Base-by-base conservation (phyloP, 169 alveolate genomes). In the Plasmodium relictum region DNA sequence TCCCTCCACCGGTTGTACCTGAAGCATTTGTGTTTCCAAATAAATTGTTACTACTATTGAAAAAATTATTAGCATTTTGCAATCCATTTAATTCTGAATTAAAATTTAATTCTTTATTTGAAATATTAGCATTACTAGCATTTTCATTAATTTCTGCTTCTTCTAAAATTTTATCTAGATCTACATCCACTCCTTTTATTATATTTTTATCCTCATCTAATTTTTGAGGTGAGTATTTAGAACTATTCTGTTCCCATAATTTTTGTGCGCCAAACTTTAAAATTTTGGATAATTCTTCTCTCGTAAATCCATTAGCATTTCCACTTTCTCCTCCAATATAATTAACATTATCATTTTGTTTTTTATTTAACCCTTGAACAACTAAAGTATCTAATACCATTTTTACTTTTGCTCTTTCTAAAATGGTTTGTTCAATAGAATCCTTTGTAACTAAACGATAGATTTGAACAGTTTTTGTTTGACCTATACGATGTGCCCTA, bases 401-500 rank as follows among this genome's bases (percentile, higher is more conserved):
- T 89, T 98, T 99, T 88, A 98, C 96, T n/a, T 98, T 97, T 54
- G 99, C 99, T 70, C 99, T 97, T 93, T 99, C 99, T 45, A 99
- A 93, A 68, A 99, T 99, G 61, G 98, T 98, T 86, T 98, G 99
- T 89, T 99, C 99, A 61, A 98, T 96, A 1, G 99, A 97, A 92
- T 97, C 98, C 93, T 97, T 97, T 44, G 99, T 98, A 24, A 98
- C 97, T 48, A 99, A 91, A 65, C 99, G 95, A 89, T 97, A 98
- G 26, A 99, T 98, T 71, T 96, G 97, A 16, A 98, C 99, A 39
- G 97, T 96, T 89, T 97, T 98, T 31, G 98, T 98, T 91, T 98
- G 99, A 10, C 99, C 99, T 48, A 98, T 98, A 68, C 99, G 95
- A 92, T 99, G 99, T 26, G 99, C 99, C 68, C 99, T 96, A 26